Percentiles rank a stretch among this genome's conserved stretches.
These are phyloP conservation scores for Aspergillus pseudoterreus DNA, from an alignment of 2,329 filamentous ascomycete species.

Conservation along the genomic window DNA sequence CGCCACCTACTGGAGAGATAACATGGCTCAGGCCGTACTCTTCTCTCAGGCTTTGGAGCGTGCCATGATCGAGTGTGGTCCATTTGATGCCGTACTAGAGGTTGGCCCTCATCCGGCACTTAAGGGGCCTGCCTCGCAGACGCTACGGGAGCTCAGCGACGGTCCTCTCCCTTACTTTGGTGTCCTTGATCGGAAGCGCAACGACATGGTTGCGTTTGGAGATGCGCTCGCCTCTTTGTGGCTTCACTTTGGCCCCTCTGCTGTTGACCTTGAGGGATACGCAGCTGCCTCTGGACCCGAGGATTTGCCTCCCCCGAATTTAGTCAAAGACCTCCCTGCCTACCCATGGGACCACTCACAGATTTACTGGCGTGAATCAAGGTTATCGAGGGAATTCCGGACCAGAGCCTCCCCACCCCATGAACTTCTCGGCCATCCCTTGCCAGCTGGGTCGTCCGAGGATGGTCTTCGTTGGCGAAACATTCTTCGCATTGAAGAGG, in stretches of 20 bases:
- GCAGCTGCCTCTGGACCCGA: too few relatives aligned
- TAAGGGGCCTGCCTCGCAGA: slow-evolving; percentile 10
- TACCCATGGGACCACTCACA: slow-evolving; percentile 8
- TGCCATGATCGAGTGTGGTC: slow-evolving; percentile 21
- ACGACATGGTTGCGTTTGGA: background rate
- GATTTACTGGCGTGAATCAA: too few relatives aligned
- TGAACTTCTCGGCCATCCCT: too few relatives aligned
- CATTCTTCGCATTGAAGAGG: too few relatives aligned
- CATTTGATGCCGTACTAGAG: slow-evolving; percentile 23
- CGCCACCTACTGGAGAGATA: slow-evolving; percentile 33
- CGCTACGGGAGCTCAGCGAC: slow-evolving; percentile 3
- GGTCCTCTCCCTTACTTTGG: slow-evolving; percentile 12
- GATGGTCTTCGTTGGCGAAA: too few relatives aligned
- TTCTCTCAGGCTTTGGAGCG: slow-evolving; percentile 26
- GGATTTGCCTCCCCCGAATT: background rate
- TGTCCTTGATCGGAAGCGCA: background rate
- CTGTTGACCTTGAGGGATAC: too few relatives aligned
- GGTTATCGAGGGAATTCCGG: too few relatives aligned
- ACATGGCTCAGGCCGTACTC: slow-evolving; percentile 31
- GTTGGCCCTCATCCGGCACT: slow-evolving; percentile 24
- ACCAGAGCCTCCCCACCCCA: too few relatives aligned
- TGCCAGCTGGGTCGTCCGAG: too few relatives aligned
- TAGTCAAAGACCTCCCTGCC: slow-evolving; percentile 5
- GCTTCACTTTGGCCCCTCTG: background rate
- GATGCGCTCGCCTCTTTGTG: slow-evolving; percentile 6